Base-by-base conservation (phyloP, 1,139 yeast genomes). In the Candida dubliniensis region DNA sequence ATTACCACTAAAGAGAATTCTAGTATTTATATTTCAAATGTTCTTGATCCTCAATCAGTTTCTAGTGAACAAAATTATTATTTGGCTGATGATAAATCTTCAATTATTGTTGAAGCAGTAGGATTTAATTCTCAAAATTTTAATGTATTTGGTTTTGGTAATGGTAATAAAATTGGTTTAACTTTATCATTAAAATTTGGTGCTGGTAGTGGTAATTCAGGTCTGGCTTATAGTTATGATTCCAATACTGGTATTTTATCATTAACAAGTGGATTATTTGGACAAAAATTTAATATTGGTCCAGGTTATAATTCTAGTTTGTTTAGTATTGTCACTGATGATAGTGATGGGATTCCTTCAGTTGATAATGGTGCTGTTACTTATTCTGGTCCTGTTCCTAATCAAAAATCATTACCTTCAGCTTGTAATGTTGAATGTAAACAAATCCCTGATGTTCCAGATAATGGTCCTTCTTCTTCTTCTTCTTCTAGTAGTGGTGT, bases 101-200 rank as follows among this genome's bases (percentile, higher is more conserved):
- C 30, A 27, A 27, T 27, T 4, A n/a, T 27, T 4, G 8, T 7
- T n/a, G 7, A 27, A 27, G n/a, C 30, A 3, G 23, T 18, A 4
- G n/a, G n/a, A 27, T 10, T n/a, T 27, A 27, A 27, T 27, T 4
- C 10, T n/a, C 30, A 27, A 27, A 8, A 4, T 10, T 4, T 27
- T 8, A 27, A 27, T 9, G 30, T 31, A 48, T 60, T 40, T 40
- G 48, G 25, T 51, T 59, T 39, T 64, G 64, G 29, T 27, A 27
- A 27, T 41, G 62, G 65, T 8, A 65, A 66, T 42, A 40, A 45
- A 11, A 53, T 66, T 38, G 63, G 59, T 36, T 36, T 62, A 24
- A 49, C 46, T 35, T 13, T 48, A 15, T 42, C 61, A 10, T 47
- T 61, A 37, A 33, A 49, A 18, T 15, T 36, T 2, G 25, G 26